phyloP scores from a whole-genome alignment of 2,329 filamentous ascomycete genomes.

The Cercospora sp. region DNA sequence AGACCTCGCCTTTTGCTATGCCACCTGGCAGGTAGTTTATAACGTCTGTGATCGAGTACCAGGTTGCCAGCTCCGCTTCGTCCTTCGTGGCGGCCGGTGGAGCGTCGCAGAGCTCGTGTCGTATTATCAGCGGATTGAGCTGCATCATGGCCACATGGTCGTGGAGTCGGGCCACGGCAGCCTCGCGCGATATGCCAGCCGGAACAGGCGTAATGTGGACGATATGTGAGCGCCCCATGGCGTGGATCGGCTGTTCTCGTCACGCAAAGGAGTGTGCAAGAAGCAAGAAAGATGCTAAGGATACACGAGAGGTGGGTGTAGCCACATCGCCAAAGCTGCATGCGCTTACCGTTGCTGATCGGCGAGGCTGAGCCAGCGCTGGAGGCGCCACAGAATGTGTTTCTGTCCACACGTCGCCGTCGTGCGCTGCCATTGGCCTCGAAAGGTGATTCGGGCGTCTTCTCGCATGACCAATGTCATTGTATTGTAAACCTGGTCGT shows the following conservation, averaged over 20 bases:
- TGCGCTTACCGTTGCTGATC: constrained; percentile 6
- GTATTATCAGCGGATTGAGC: constrained; percentile 78
- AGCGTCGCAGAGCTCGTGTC: constrained; percentile 66
- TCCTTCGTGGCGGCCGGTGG: constrained; percentile 67
- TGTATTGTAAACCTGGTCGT: background rate
- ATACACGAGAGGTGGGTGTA: background rate
- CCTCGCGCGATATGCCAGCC: constrained; percentile 62
- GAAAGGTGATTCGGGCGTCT: background rate
- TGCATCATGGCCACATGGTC: constrained; percentile 82
- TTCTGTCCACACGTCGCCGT: background rate
- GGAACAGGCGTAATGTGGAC: constrained; percentile 80
- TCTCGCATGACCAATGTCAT: background rate
- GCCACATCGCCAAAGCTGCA: background rate
- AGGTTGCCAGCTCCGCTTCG: constrained; percentile 65
- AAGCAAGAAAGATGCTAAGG: background rate
- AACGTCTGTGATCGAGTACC: constrained; percentile 78
- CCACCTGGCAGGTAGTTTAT: constrained; percentile 72
- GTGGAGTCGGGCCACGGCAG: constrained; percentile 74
- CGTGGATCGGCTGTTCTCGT: background rate
- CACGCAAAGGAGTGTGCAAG: background rate
- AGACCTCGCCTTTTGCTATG: constrained; percentile 64
- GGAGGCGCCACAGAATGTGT: background rate
- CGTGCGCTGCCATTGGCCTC: background rate
- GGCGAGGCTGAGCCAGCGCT: background rate
- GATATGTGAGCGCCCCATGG: constrained; percentile 50